These are phyloP conservation scores for Hansenula lynferdii DNA, from an alignment of 1,139 yeast genomes.

Conservation along the genomic window DNA sequence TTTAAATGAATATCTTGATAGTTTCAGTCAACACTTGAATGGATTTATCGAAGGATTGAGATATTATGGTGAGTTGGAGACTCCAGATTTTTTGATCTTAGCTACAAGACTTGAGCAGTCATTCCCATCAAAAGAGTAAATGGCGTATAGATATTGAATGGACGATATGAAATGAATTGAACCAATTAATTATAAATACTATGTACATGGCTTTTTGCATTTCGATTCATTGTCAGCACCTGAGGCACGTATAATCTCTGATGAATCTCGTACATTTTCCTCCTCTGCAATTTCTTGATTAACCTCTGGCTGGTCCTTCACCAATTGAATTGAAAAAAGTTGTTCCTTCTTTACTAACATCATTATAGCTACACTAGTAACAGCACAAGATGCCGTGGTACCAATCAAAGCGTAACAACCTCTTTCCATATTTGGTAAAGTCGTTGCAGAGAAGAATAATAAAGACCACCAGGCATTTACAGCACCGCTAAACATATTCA, in stretches of 20 bases:
- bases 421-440: conserved; percentile 43
- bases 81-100: conserved; percentile 49
- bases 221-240: too few relatives aligned
- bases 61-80: conserved; percentile 59
- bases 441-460: conserved; percentile 44
- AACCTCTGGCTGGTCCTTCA: too few relatives aligned
- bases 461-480: conserved; percentile 64
- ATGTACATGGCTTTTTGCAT: too few relatives aligned
- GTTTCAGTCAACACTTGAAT: conserved; percentile 49
- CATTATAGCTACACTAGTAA: conserved; percentile 30
- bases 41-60: conserved; percentile 52
- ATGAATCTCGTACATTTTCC: not conserved
- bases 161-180: too few relatives aligned
- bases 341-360: conserved; percentile 34
- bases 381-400: conserved; percentile 35
- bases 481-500: conserved; percentile 61
- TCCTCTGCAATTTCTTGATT: too few relatives aligned
- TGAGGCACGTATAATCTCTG: not conserved
- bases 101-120: conserved; percentile 45
- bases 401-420: conserved; percentile 57
- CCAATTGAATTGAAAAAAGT: too few relatives aligned
- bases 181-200: too few relatives aligned
- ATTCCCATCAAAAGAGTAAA: conserved; percentile 11
- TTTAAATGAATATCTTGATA: conserved; percentile 46
- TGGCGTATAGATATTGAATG: not conserved